Conservation (phyloP, 176 grass and related monocot species). For the Otatea glauca region DNA sequence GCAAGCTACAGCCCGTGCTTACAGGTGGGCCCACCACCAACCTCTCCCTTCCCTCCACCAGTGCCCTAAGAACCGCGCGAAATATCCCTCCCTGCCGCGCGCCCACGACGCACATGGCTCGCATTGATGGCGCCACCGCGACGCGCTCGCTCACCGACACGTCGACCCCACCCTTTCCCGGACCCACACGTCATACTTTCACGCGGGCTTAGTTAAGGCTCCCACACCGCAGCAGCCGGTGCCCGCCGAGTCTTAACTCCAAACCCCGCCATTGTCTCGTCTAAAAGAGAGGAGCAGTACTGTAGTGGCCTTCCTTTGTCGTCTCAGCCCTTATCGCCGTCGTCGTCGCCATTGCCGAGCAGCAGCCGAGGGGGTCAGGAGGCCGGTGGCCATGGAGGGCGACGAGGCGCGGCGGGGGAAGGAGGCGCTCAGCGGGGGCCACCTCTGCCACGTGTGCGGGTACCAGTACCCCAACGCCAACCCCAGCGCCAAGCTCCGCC, state of each 20-base stretch:
- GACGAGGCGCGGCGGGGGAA: conserved; percentile 36
- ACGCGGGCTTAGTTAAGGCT: background rate
- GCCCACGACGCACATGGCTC: conserved; percentile 37
- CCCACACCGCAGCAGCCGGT: background rate
- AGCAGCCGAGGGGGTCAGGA: background rate
- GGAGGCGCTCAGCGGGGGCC: conserved; percentile 51
- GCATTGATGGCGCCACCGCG: conserved; percentile 44
- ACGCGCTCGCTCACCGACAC: background rate
- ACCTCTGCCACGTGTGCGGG: conserved; percentile 68
- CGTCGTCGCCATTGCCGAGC: conserved; percentile 27
- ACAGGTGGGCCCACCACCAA: conserved; percentile 1
- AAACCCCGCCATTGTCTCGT: conserved; percentile 23
- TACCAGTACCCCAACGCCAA: conserved; percentile 64
- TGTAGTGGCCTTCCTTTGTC: background rate
- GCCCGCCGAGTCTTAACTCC: background rate
- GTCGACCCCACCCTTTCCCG: fast-evolving
- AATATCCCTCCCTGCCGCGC: background rate
- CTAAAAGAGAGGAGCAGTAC: conserved; percentile 17
- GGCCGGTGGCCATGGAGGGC: conserved; percentile 34
- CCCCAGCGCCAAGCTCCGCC: conserved; percentile 73
- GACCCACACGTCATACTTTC: conserved; percentile 8
- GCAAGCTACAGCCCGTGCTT: background rate
- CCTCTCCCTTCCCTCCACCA: background rate
- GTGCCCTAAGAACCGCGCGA: conserved; percentile 28
- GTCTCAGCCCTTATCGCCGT: background rate